A percentile compares a stretch with the other conserved stretches of the same genome.
Evolutionary conservation across 169 alveolate genomes (phyloP).

Genomic region (Cryptosporidium sp.): DNA sequence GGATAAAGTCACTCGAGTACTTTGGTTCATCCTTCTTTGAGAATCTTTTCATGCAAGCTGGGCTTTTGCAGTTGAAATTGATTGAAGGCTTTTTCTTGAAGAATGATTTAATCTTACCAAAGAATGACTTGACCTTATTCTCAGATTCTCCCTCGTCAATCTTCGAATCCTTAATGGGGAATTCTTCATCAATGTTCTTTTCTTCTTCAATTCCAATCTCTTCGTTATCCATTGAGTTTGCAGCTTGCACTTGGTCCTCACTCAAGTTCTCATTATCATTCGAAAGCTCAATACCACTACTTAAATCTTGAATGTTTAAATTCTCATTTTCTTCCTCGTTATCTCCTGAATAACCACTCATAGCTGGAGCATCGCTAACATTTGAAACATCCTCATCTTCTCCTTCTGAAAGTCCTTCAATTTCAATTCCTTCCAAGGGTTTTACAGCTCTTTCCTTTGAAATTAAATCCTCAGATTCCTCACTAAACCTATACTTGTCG

Average conservation of each 20-base stretch:
- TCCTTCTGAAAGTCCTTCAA: conserved; percentile 14
- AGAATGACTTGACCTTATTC: neutral
- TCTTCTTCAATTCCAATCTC: neutral
- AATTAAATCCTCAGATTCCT: conserved; percentile 9
- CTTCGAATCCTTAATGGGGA: neutral
- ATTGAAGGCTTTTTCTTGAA: conserved; percentile 26
- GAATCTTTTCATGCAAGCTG: conserved; percentile 8
- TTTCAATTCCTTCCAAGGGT: conserved; percentile 37
- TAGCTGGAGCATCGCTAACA: neutral
- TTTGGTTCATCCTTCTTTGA: conserved; percentile 25
- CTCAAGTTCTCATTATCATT: neutral
- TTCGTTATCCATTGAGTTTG: neutral
- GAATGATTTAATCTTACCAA: conserved; percentile 22
- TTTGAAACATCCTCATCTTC: neutral
- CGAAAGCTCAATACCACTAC: neutral
- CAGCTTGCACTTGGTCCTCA: neutral
- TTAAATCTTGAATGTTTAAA: neutral
- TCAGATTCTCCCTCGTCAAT: neutral
- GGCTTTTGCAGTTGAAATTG: neutral
- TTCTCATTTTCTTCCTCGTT: neutral
- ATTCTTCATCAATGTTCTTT: neutral
- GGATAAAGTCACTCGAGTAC: conserved; percentile 43
- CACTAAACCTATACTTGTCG: neutral
- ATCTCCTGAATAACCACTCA: neutral
- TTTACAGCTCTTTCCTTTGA: conserved; percentile 28